Conservation (phyloP, 768 basidiomycete species). For the Leccinum boreale region DNA sequence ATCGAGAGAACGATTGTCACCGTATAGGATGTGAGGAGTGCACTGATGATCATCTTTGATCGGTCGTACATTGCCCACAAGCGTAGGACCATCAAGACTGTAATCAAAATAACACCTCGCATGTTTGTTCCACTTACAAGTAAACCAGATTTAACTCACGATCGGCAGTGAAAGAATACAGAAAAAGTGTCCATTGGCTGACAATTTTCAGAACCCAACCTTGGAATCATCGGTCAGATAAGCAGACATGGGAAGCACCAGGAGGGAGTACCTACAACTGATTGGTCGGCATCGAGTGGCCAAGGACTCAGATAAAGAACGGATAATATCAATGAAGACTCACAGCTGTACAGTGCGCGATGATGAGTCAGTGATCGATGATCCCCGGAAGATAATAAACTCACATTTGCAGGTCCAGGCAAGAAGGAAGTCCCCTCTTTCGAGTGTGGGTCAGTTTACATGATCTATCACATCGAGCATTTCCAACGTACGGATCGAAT, state of each 20-base stretch:
- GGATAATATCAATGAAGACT: background rate
- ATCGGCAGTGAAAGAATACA: background rate
- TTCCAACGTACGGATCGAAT: background rate
- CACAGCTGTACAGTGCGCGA: background rate
- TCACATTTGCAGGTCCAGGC: background rate
- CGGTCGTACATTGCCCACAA: background rate
- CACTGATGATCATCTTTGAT: background rate
- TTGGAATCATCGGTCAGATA: background rate
- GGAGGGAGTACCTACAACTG: background rate
- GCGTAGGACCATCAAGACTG: background rate
- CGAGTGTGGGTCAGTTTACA: background rate
- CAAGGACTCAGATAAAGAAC: background rate
- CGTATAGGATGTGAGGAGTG: background rate
- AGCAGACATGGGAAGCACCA: background rate
- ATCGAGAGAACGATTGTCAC: background rate
- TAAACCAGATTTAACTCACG: background rate
- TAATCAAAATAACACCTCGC: background rate
- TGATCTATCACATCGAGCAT: background rate
- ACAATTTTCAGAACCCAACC: background rate
- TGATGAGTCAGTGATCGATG: background rate
- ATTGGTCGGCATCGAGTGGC: background rate
- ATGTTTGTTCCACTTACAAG: too few relatives aligned
- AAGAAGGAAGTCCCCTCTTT: background rate
- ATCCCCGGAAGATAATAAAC: background rate
- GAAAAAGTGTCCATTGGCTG: background rate